Percentiles rank a stretch among this genome's conserved stretches.
phyloP scores from a whole-genome alignment of 768 basidiomycete genomes.

The Boletus bicolor region DNA sequence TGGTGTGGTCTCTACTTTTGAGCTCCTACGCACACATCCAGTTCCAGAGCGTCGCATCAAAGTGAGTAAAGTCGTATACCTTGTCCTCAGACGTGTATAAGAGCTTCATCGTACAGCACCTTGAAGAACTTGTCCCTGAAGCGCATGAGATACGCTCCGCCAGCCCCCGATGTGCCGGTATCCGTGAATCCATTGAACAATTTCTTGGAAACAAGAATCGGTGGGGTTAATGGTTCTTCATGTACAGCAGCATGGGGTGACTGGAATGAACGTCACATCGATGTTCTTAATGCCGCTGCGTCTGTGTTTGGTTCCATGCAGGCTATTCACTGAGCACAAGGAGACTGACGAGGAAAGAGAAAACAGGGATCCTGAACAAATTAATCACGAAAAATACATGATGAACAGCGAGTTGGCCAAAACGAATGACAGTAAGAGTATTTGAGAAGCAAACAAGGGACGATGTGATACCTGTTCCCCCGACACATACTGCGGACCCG shows the following conservation, averaged over 20 bases:
- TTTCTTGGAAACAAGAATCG: slow-evolving; percentile 19
- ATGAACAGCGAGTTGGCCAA: slow-evolving; percentile 3
- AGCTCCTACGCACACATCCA: slow-evolving; percentile 84
- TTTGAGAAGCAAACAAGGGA: background rate
- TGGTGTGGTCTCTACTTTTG: slow-evolving; percentile 32
- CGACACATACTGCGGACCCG: slow-evolving; percentile 4
- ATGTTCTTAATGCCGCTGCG: background rate
- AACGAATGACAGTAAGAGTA: slow-evolving; percentile 5
- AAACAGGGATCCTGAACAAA: background rate
- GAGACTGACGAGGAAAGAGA: background rate
- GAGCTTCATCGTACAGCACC: slow-evolving; percentile 33
- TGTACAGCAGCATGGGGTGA: background rate
- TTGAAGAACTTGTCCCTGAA: slow-evolving; percentile 55
- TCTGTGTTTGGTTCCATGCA: background rate
- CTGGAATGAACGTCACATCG: background rate
- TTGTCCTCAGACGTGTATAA: background rate
- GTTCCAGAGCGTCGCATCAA: slow-evolving; percentile 66
- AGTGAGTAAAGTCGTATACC: slow-evolving; percentile 38
- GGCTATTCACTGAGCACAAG: background rate
- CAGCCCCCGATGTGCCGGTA: slow-evolving; percentile 51
- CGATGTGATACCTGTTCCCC: background rate
- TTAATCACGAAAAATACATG: slow-evolving; percentile 3
- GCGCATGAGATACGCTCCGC: slow-evolving; percentile 52
- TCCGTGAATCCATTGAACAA: slow-evolving; percentile 33
- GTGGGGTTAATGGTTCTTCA: slow-evolving; percentile 3